Evolutionary conservation across 345 rosid species (phyloP), one percentile per base, ranked within the genome.

Genomic region (Cardiospermum halicacabum): DNA sequence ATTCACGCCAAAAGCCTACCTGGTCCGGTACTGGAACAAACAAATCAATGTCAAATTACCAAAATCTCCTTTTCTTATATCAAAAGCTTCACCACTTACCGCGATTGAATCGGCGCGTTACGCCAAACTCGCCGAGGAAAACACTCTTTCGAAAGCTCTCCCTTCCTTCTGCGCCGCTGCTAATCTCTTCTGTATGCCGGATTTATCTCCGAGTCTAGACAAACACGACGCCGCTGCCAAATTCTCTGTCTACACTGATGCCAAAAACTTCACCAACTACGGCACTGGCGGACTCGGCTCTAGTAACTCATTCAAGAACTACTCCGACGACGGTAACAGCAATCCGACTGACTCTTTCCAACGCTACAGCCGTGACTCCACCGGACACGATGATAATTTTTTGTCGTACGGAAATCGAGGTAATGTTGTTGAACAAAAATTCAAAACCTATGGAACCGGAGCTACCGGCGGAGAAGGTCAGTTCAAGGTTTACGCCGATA

Each of bases 1-100:
- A 12, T 83, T 93, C 48, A 78, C 96, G 1, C 96, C 98, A 0
- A 90, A 80, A 60, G 91, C 92, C 0, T 82, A 80, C 21, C 70
- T 93, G 27, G 69, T 85, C 60, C 96, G 98, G 60, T 86, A 90
- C 84, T 93, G 96, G 98, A 85, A 86, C 77, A 84, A 88, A 58
- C 81, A 78, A 78, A 79, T 90, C 84, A 74, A 53, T 18, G 68
- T n/a, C 67, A 58, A 76, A 21, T 72, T 70, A 40, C 73, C 86
- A 16, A 75, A 74, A 54, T 80, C 92, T 32, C 58, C 56, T 22
- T 85, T 93, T 67, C 72, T 93, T 24, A 72, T 93, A 48, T 85
- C 97, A 22, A 93, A 88, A 56, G 96, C 87, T 0, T 93, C 98
- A 0, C 97, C 97, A 5, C 43, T 90, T 1, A 83, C 51, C 47